phyloP scores from a whole-genome alignment of 177 flowering plant genomes.

The Vitis hybrid region DNA sequence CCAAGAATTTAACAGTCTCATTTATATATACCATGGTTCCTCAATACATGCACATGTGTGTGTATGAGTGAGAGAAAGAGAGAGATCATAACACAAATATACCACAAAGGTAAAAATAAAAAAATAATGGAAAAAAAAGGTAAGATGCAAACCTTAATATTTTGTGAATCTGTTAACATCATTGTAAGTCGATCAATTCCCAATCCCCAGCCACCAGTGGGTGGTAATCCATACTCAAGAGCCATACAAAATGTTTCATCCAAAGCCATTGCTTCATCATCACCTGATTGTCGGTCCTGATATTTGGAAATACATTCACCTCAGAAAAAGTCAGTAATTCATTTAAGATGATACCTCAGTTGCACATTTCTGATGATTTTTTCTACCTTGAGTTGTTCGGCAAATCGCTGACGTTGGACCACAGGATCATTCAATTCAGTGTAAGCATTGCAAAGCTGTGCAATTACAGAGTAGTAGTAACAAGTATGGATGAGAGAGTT shows the following conservation, averaged over 20 bases:
- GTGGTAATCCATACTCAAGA: slow-evolving; percentile 93
- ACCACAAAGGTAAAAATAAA: not conserved
- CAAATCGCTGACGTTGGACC: slow-evolving; percentile 91
- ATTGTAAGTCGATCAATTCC: slow-evolving; percentile 89
- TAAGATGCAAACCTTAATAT: slow-evolving; percentile 69
- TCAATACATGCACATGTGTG: not conserved
- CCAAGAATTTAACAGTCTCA: not conserved
- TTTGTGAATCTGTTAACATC: slow-evolving; percentile 92
- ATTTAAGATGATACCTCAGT: not conserved
- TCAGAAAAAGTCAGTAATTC: not conserved
- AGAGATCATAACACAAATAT: not conserved
- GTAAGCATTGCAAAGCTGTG: slow-evolving; percentile 95
- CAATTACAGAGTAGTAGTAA: not conserved
- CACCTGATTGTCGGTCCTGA: slow-evolving; percentile 95
- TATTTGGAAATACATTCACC: slow-evolving; percentile 5
- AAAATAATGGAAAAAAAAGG: not conserved
- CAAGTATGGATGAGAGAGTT: not conserved
- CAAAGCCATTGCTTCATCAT: slow-evolving; percentile 98
- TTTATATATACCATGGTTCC: no score
- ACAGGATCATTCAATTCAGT: slow-evolving; percentile 98
- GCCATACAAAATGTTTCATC: slow-evolving; percentile 93
- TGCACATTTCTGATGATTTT: not conserved
- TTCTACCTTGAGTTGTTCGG: slow-evolving; percentile 90
- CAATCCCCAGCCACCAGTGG: slow-evolving; percentile 98
- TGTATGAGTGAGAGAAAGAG: not conserved